These are phyloP conservation scores for Irpex sp. DNA, from an alignment of 1,284 basidiomycete species.

Conservation along the genomic window DNA sequence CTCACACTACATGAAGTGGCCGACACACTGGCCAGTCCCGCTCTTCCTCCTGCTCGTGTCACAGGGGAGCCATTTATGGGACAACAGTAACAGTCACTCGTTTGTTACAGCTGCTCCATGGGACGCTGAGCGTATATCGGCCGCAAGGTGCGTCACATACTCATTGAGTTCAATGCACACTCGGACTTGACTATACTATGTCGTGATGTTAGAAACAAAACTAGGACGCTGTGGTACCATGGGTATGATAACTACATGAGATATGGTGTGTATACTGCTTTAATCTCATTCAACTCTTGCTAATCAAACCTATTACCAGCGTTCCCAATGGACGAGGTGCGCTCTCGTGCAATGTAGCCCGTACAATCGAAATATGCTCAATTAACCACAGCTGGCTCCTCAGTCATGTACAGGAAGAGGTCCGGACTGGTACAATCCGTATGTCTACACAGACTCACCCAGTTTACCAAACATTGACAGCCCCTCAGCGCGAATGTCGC, in stretches of 20 bases:
- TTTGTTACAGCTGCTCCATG: conserved; percentile 38
- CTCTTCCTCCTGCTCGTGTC: conserved; percentile 43
- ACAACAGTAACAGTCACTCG: conserved; percentile 26
- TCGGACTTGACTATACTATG: background rate
- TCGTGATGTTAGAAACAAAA: conserved; percentile 46
- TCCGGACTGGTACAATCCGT: conserved; percentile 77
- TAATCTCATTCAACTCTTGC: background rate
- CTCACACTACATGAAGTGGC: conserved; percentile 54
- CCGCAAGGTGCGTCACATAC: conserved; percentile 45
- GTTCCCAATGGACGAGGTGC: conserved; percentile 78
- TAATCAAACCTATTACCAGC: conserved; percentile 36
- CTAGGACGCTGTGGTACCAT: conserved; percentile 76
- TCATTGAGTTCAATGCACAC: background rate
- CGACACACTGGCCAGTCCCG: conserved; percentile 51
- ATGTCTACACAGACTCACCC: conserved; percentile 26
- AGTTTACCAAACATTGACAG: conserved; percentile 10
- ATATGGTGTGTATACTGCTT: conserved; percentile 45
- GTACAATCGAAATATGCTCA: background rate
- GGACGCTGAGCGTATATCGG: conserved; percentile 54
- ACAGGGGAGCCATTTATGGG: conserved; percentile 40
- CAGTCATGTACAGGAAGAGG: conserved; percentile 81
- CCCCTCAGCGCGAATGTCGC: conserved; percentile 56
- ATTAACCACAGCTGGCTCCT: conserved; percentile 60
- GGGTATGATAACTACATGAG: conserved; percentile 78
- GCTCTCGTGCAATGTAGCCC: conserved; percentile 1